Conservation (phyloP, 352 stramenopile species). For the Halophytophthora polymorphica region DNA sequence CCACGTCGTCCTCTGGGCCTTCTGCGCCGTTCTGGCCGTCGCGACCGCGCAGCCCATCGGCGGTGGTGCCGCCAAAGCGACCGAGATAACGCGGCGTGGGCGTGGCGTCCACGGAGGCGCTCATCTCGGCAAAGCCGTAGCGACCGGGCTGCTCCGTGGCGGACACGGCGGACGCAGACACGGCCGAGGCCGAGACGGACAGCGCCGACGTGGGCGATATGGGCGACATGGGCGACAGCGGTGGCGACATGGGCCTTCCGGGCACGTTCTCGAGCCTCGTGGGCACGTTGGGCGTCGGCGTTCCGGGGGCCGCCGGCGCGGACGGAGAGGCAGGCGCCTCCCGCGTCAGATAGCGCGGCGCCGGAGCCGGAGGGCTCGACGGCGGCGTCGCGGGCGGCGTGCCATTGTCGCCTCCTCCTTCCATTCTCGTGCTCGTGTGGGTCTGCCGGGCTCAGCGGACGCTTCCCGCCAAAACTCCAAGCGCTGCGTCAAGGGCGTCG, state of each 20-base stretch:
- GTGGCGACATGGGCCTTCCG: constrained; percentile 17
- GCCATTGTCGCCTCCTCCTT: constrained; percentile 20
- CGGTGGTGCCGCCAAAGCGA: constrained; percentile 26
- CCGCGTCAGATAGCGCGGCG: constrained; percentile 48
- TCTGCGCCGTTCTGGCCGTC: constrained; percentile 21
- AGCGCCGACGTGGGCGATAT: constrained; percentile 59
- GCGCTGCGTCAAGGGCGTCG: too few relatives aligned
- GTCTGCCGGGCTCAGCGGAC: too few relatives aligned
- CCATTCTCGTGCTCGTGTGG: constrained; percentile 14
- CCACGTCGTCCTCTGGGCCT: constrained; percentile 72
- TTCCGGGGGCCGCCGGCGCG: constrained; percentile 8
- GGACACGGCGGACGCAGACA: constrained; percentile 78
- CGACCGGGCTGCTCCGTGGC: constrained; percentile 64
- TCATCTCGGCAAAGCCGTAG: constrained; percentile 76
- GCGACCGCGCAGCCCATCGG: constrained; percentile 6
- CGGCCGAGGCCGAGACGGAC: constrained; percentile 58
- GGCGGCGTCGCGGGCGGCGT: constrained; percentile 59
- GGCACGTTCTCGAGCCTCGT: constrained; percentile 2
- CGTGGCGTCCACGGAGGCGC: constrained; percentile 75
- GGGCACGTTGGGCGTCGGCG: constrained; percentile 4
- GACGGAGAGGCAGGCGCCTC: constrained; percentile 14
- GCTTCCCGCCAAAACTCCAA: too few relatives aligned
- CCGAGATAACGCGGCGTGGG: constrained; percentile 76
- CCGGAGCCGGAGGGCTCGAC: constrained; percentile 42
- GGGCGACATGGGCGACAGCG: constrained; percentile 10